A percentile compares a stretch with the other conserved stretches of the same genome.
Conservation (phyloP, 2,329 filamentous ascomycete species). For the Cylindrodendrum hubeiense region DNA sequence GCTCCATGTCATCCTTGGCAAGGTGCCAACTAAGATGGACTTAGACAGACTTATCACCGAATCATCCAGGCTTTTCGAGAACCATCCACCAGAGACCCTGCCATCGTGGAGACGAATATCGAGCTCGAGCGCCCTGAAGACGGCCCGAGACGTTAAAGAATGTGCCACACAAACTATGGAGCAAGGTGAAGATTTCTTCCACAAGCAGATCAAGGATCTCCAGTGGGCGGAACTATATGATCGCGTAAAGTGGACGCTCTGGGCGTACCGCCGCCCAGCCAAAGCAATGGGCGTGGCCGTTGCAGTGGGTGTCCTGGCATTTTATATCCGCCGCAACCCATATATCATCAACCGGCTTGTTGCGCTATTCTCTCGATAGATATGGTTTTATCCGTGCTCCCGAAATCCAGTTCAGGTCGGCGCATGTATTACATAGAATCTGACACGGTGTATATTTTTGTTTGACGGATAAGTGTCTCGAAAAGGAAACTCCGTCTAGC, state of each 20-base stretch:
- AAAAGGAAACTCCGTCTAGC: constrained; percentile 24
- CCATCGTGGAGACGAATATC: constrained; percentile 81
- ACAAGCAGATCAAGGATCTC: constrained; percentile 80
- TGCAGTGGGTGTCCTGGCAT: constrained; percentile 74
- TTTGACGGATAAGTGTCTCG: constrained; percentile 1
- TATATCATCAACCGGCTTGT: constrained; percentile 43
- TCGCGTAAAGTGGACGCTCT: constrained; percentile 55
- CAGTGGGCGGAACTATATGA: constrained; percentile 67
- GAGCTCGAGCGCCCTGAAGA: constrained; percentile 85
- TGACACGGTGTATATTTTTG: constrained; percentile 3
- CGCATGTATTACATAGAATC: constrained; percentile 14
- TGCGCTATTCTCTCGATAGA: constrained; percentile 42
- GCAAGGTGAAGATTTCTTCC: constrained; percentile 77
- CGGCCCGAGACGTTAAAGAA: constrained; percentile 68
- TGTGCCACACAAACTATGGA: constrained; percentile 68
- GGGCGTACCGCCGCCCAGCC: constrained; percentile 75
- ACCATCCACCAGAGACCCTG: constrained; percentile 79
- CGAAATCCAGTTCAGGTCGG: not conserved
- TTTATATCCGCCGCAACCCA: constrained; percentile 71
- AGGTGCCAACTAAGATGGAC: constrained; percentile 84
- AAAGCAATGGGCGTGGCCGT: constrained; percentile 73
- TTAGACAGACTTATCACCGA: constrained; percentile 81
- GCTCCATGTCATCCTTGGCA: constrained; percentile 88
- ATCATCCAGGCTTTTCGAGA: constrained; percentile 72
- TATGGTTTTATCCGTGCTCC: not conserved